Conservation (phyloP, 2,329 filamentous ascomycete species). For the Aspergillus japonicus region DNA sequence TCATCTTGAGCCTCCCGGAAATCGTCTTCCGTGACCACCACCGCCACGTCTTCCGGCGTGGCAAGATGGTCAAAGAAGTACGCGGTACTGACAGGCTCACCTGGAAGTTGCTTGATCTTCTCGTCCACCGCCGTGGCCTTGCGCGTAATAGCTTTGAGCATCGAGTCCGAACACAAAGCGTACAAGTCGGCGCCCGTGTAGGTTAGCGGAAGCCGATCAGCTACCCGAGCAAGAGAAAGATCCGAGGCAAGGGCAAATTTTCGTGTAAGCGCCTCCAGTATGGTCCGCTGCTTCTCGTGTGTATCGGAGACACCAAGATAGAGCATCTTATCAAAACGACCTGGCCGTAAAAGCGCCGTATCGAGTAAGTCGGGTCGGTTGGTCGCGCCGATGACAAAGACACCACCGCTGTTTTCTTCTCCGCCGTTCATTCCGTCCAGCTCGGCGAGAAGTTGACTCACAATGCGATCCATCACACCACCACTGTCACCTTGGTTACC, state of each 20-base stretch:
- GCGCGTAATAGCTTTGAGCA: constrained; percentile 96
- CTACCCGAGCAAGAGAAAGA: constrained; percentile 72
- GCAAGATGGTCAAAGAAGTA: constrained; percentile 96
- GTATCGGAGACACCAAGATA: constrained; percentile 96
- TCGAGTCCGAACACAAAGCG: constrained; percentile 93
- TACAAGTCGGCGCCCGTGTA: constrained; percentile 98
- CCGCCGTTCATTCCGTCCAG: constrained; percentile 97
- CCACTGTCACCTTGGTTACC: constrained; percentile 97
- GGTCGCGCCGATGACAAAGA: constrained; percentile 95
- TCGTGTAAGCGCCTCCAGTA: constrained; percentile 87
- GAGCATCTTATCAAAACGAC: constrained; percentile 96
- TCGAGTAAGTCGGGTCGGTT: constrained; percentile 93
- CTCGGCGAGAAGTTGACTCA: constrained; percentile 90
- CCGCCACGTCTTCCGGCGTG: constrained; percentile 75
- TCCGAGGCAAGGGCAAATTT: constrained; percentile 86
- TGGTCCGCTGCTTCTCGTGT: constrained; percentile 92
- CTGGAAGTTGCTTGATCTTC: constrained; percentile 68
- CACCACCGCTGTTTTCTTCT: constrained; percentile 73
- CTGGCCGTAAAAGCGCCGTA: constrained; percentile 81
- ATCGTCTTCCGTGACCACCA: constrained; percentile 86
- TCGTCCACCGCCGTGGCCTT: constrained; percentile 80
- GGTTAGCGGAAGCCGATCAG: constrained; percentile 80
- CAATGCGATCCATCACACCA: constrained; percentile 97
- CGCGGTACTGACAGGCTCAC: constrained; percentile 70
- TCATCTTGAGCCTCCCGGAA: constrained; percentile 79